phyloP scores from a whole-genome alignment of 805 yeast genomes.

The Candida sithepensis region DNA sequence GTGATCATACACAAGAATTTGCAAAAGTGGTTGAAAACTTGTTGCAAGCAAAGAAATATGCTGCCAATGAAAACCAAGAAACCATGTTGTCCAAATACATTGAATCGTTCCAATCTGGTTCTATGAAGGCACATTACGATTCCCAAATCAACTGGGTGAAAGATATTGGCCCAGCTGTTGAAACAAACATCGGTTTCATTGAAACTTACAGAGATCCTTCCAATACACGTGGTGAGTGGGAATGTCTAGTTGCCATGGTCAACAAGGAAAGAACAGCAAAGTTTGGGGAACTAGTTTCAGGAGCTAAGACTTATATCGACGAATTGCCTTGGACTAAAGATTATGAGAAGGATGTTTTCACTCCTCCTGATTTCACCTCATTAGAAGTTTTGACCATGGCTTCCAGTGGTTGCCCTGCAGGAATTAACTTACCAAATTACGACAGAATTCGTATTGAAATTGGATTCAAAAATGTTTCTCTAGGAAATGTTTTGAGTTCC shows the following conservation, averaged over 20 bases:
- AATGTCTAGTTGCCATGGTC: constrained; percentile 85
- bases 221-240: constrained; percentile 93
- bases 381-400: constrained; percentile 87
- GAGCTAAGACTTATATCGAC: constrained; percentile 61
- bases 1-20: constrained; percentile 74
- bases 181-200: constrained; percentile 84
- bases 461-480: constrained; percentile 87
- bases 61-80: constrained; percentile 69
- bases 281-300: constrained; percentile 63
- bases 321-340: constrained; percentile 74
- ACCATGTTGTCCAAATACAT: constrained; percentile 65
- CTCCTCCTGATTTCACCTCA: constrained; percentile 91
- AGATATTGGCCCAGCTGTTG: constrained; percentile 74
- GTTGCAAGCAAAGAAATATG: constrained; percentile 52
- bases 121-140: constrained; percentile 78
- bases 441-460: constrained; percentile 80
- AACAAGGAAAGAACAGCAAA: constrained; percentile 83
- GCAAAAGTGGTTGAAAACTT: constrained; percentile 52
- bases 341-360: constrained; percentile 80
- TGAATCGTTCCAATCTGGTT: constrained; percentile 73
- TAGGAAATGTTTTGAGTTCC: constrained; percentile 81
- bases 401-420: constrained; percentile 89
- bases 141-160: constrained; percentile 88
- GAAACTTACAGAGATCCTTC: constrained; percentile 92
- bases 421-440: constrained; percentile 89